Evolutionary conservation across 257 asterid species (phyloP).

Genomic region (Primulina tabacum): DNA sequence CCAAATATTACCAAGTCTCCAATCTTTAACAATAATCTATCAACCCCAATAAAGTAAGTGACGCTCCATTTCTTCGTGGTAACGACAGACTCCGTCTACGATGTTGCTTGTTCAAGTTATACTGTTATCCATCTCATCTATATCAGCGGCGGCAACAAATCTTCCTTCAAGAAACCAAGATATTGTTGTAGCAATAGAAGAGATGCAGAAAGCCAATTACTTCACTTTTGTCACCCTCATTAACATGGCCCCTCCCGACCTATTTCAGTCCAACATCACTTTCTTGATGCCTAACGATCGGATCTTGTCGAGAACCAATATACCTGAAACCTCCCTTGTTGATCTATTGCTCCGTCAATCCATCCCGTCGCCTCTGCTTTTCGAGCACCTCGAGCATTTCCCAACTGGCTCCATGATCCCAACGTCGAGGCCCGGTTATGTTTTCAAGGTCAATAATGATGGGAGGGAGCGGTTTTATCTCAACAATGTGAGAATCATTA

Average conservation of each 20-base stretch:
- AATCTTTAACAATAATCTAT: neutral
- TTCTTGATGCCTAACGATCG: conserved; percentile 77
- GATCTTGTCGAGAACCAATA: conserved; percentile 34
- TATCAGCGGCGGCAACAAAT: conserved; percentile 23
- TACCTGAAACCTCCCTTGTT: conserved; percentile 27
- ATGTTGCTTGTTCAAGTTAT: conserved; percentile 24
- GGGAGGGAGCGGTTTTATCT: conserved; percentile 55
- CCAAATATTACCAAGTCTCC: neutral
- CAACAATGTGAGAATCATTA: conserved; percentile 48
- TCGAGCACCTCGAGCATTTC: conserved; percentile 52
- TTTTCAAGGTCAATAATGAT: conserved; percentile 43
- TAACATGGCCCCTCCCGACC: conserved; percentile 56
- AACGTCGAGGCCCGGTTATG: conserved; percentile 45
- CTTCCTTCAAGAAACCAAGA: conserved; percentile 16
- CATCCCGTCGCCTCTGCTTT: conserved; percentile 55
- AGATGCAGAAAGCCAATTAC: conserved; percentile 72
- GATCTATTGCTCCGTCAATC: conserved; percentile 75
- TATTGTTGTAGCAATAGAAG: conserved; percentile 42
- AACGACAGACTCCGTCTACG: neutral
- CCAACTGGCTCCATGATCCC: conserved; percentile 70
- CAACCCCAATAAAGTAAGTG: neutral
- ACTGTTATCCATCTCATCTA: conserved; percentile 18
- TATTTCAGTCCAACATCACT: conserved; percentile 41
- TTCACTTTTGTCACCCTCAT: conserved; percentile 70
- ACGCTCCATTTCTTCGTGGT: neutral